These are phyloP conservation scores for Thraustotheca clavata DNA, from an alignment of 352 stramenopile species.

Conservation along the genomic window DNA sequence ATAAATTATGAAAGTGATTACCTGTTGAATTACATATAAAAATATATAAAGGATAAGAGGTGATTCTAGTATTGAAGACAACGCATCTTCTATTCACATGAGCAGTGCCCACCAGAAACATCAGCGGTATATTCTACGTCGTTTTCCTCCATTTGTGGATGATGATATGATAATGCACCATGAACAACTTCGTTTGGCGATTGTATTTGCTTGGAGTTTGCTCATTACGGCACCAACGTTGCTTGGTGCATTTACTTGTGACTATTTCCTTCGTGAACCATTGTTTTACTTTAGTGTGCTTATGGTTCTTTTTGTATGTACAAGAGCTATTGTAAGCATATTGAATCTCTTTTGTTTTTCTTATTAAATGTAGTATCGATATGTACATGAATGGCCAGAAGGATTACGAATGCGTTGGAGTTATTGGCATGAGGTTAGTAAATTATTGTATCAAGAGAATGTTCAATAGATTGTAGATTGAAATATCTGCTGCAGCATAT, in stretches of 20 bases:
- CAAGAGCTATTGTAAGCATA: constrained; percentile 36
- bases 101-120: constrained; percentile 34
- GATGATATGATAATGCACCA: constrained; percentile 40
- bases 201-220: constrained; percentile 41
- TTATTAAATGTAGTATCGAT: constrained; percentile 40
- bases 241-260: constrained; percentile 35
- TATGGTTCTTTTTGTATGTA: constrained; percentile 40
- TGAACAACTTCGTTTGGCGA: constrained; percentile 45
- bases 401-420: constrained; percentile 49
- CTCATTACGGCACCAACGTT: constrained; percentile 50
- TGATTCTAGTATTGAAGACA: background rate
- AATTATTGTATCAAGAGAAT: too few relatives aligned
- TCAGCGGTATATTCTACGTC: constrained; percentile 59
- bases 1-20: too few relatives aligned
- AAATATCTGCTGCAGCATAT: constrained; percentile 53
- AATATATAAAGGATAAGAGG: background rate
- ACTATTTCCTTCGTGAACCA: constrained; percentile 49
- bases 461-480: constrained; percentile 50
- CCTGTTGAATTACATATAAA: background rate
- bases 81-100: constrained; percentile 13
- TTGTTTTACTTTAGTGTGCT: constrained; percentile 53
- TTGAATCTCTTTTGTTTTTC: background rate
- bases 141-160: constrained; percentile 57
- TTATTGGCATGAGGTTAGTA: constrained; percentile 59
- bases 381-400: constrained; percentile 63